Base-by-base conservation (phyloP, 2,329 filamentous ascomycete genomes). In the Arachnomyces sp. region DNA sequence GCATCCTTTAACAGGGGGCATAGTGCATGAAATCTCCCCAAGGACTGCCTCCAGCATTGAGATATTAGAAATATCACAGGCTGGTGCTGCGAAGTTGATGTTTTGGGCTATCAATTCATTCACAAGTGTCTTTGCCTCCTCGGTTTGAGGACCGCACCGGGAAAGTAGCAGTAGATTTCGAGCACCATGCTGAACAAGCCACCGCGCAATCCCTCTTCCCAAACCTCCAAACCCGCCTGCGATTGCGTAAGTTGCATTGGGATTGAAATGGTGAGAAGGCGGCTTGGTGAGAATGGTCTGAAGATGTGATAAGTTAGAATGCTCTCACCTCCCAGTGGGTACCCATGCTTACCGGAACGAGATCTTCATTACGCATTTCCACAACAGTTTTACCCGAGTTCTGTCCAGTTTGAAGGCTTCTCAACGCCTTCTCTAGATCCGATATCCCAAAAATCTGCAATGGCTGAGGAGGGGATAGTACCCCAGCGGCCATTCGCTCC, bases 151-250 rank as follows among this genome's bases (percentile, higher is more conserved):
- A 68, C 72, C 47, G 37, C 61, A 68, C 28, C 76, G 65, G 8
- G 73, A 77, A 2, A 78, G 42, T 36, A 77, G 72, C 3, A 69
- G 66, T 4, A 80, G 40, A 39, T 74, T 55, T 9, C 60, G 65
- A 1, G 67, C 76, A 1, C 77, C 76, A 7, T 68, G 62, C 11
- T 55, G 49, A 15, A 62, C 59, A 31, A 80, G 60, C 32, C 73
- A 62, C 34, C 65, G 56, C 1, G 72, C 67, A 28, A 79, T 67
- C 45, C 65, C 66, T 14, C 66, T 63, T 0, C 76, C 77, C 2
- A 80, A 61, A 2, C 75, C 76, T 3, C 75, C 74, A 0, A 78
- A 59, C 0, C 74, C 74, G 7, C 77, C 77, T 2, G 67, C 65
- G 2, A 80, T 54, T 3, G 79, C 45, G 42, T 80, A 80, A 1